phyloP scores from a whole-genome alignment of 768 basidiomycete genomes.

The Lactifluus subvellereus region DNA sequence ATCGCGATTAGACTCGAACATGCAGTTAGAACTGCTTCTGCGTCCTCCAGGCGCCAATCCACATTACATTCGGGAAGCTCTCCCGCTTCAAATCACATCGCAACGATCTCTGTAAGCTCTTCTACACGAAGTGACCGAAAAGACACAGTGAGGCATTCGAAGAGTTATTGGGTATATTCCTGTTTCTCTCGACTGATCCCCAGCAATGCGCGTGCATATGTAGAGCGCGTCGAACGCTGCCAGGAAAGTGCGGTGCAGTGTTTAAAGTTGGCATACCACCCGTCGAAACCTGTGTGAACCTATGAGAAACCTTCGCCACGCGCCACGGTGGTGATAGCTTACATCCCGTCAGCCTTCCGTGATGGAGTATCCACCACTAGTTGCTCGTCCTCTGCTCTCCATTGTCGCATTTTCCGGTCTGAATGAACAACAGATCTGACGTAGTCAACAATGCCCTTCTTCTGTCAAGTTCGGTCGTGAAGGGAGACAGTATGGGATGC shows the following conservation, averaged over 20 bases:
- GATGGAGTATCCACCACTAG: no score
- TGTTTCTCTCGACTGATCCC: background rate
- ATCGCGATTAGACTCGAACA: background rate
- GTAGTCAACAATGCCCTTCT: background rate
- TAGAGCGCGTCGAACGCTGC: background rate
- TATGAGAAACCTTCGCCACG: background rate
- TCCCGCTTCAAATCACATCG: background rate
- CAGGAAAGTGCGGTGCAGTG: background rate
- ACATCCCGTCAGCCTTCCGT: no score
- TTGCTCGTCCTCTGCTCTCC: no score
- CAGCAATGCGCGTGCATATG: background rate
- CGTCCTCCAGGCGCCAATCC: background rate
- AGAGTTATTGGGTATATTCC: background rate
- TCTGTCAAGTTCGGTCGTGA: background rate
- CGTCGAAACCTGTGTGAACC: background rate
- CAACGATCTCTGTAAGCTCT: background rate
- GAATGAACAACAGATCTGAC: background rate
- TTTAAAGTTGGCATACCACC: background rate
- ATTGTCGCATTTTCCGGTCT: background rate
- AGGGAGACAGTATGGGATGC: background rate
- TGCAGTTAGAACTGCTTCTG: background rate
- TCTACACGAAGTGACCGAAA: background rate
- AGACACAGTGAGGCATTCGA: background rate
- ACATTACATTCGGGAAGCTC: background rate
- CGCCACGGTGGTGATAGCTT: background rate